Evolutionary conservation across 108 stramenopile species (phyloP), one percentile per base, ranked within the genome.

Genomic region (Nitzschia sp.): DNA sequence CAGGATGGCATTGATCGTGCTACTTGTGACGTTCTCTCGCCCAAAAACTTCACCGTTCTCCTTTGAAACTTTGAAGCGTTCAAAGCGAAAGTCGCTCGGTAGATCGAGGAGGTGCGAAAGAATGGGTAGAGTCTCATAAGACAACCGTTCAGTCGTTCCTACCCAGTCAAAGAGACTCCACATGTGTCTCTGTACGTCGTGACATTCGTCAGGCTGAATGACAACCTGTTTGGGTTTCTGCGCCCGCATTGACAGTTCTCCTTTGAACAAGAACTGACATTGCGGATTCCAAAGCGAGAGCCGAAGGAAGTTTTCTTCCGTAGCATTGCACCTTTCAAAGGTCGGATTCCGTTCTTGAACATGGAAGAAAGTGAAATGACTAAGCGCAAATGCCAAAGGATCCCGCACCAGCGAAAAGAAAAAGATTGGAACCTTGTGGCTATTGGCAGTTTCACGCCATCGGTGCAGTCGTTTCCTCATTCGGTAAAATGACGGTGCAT

Each of bases 321-420:
- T 69, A 1, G 75, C 75, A 63, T 76, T 70, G 42, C 67, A 68
- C 28, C 59, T 57, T 48, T 68, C 68, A 53, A 76, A 76, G 45
- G 68, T 46, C 1, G 61, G 67, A 29, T 76, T 76, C 17, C 75
- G 60, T 57, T 64, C 23, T 32, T 76, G 66, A 0, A 76, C 34
- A 35, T 76, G 75, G 38, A 76, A 76, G 35, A 69, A 76, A 28
- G 59, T 69, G 55, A 76, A 76, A 54, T 76, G 75, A 29, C 69
- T 70, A 28, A 76, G 64, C 0, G 75, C 30, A 64, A 53, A 76
- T 51, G 68, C 32, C 6, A 70, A 23, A 1, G 75, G 68, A 53
- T 68, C 67, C 25, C 75, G 67, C 0, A 76, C 35, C 8, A 76
- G 1, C 11, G 75, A 53, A 35, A 76, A 76, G 62, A 76, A 76